phyloP scores from a whole-genome alignment of 176 grass and related monocot species.

The Otatea glauca region DNA sequence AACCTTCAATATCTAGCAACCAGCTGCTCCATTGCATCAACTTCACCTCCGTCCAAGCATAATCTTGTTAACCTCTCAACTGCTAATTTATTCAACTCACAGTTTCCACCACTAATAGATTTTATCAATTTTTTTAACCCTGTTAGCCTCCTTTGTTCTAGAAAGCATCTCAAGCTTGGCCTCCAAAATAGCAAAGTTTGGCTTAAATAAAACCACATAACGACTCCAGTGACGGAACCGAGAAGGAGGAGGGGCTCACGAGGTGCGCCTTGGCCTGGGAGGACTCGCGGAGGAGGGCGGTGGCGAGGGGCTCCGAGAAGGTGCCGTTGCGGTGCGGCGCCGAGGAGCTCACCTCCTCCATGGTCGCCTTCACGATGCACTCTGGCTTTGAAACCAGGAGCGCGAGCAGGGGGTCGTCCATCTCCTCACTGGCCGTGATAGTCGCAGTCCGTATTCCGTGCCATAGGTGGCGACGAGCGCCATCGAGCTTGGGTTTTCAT shows the following conservation, averaged over 20 bases:
- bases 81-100: conserved; percentile 48
- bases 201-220: conserved; percentile 1
- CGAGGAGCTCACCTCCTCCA: conserved; percentile 52
- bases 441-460: conserved; percentile 14
- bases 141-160: conserved; percentile 37
- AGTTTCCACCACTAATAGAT: conserved; percentile 4
- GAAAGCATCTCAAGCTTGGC: conserved; percentile 49
- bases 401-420: conserved; percentile 27
- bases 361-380: conserved; percentile 46
- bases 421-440: not conserved
- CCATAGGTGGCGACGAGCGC: conserved; percentile 36
- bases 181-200: conserved; percentile 52
- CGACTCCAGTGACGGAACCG: not conserved
- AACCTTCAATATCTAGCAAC: conserved; percentile 61
- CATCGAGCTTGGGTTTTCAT: not conserved
- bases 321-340: conserved; percentile 23
- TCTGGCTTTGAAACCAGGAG: conserved; percentile 47
- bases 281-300: conserved; percentile 49
- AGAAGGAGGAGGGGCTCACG: conserved; percentile 25
- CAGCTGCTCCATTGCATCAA: conserved; percentile 1
- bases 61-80: conserved; percentile 36
- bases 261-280: conserved; percentile 54
- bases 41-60: conserved; percentile 33
- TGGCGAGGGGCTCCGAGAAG: conserved; percentile 56
- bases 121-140: conserved; percentile 42